Conservation (phyloP, 2,329 filamentous ascomycete genomes). For the Alternaria ethzedia region DNA sequence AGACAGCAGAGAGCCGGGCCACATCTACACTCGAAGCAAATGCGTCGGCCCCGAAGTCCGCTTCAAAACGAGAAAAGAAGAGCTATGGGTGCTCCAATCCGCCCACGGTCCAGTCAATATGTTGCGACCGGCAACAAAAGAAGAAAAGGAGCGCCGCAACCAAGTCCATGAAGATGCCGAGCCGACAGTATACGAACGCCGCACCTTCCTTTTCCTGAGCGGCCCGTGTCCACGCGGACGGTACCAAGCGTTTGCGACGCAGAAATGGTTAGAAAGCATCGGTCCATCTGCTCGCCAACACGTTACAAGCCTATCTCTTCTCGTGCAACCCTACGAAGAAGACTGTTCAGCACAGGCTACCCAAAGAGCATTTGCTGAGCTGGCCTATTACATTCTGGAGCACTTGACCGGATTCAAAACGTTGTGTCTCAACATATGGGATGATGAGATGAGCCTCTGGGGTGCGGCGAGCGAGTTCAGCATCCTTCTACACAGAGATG, state of each 20-base stretch:
- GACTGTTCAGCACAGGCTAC: conserved; percentile 22
- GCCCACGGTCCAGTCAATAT: conserved; percentile 37
- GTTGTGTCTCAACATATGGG: conserved; percentile 28
- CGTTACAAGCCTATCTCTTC: conserved; percentile 30
- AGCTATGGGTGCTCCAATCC: conserved; percentile 35
- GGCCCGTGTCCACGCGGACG: conserved; percentile 41
- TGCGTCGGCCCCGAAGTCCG: conserved; percentile 33
- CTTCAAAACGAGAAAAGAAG: conserved; percentile 21
- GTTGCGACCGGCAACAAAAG: conserved; percentile 31
- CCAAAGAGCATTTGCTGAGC: conserved; percentile 24
- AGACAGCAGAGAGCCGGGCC: conserved; percentile 20
- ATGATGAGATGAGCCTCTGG: conserved; percentile 7
- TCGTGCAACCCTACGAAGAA: conserved; percentile 39
- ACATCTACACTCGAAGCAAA: conserved; percentile 41
- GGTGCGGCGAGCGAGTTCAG: conserved; percentile 15
- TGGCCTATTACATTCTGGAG: conserved; percentile 23
- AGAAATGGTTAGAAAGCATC: conserved; percentile 29
- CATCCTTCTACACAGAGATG: conserved; percentile 13
- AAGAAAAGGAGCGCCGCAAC: conserved; percentile 21
- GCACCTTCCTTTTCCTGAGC: conserved; percentile 36
- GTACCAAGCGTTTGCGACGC: conserved; percentile 43
- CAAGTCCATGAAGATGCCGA: conserved; percentile 33
- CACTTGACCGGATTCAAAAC: conserved; percentile 20
- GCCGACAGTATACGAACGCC: conserved; percentile 31
- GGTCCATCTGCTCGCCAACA: conserved; percentile 19